Percentiles rank a stretch among this genome's conserved stretches.
Conservation (phyloP, 495 filamentous ascomycete genomes). For the Viridothelium virens region DNA sequence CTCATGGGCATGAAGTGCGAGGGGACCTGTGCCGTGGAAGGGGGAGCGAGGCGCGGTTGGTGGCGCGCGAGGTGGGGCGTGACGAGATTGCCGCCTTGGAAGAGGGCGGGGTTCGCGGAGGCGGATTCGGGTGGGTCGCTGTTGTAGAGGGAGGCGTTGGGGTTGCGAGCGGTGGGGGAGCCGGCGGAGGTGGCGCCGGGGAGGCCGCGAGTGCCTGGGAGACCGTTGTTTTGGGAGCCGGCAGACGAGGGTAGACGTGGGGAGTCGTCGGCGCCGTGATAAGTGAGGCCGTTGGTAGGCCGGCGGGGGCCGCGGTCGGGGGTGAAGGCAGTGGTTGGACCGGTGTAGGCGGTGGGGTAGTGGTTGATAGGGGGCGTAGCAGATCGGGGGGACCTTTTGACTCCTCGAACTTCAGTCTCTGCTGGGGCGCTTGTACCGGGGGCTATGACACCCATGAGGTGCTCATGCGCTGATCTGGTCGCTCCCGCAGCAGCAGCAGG, state of each 20-base stretch:
- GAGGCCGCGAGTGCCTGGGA: neutral
- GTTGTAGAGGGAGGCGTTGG: neutral
- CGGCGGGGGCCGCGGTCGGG: slow-evolving; percentile 48
- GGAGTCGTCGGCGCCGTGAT: slow-evolving; percentile 19
- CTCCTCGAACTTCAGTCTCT: slow-evolving; percentile 20
- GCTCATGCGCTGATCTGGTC: slow-evolving; percentile 18
- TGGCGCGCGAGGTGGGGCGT: slow-evolving; percentile 7
- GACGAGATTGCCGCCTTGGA: slow-evolving; percentile 4
- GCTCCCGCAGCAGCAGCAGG: slow-evolving; percentile 3
- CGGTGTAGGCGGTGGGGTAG: slow-evolving; percentile 35
- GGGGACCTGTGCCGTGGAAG: slow-evolving; percentile 80
- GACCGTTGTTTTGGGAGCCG: slow-evolving; percentile 9
- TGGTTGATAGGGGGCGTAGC: slow-evolving; percentile 43
- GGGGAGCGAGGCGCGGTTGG: slow-evolving; percentile 56
- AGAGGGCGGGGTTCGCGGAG: slow-evolving; percentile 15
- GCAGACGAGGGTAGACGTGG: slow-evolving; percentile 14
- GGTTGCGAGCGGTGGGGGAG: neutral
- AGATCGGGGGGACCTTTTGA: slow-evolving; percentile 37
- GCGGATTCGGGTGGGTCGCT: slow-evolving; percentile 2
- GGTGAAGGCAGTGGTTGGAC: slow-evolving; percentile 46
- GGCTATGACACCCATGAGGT: slow-evolving; percentile 19
- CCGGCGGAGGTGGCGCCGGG: neutral
- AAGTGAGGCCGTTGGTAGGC: slow-evolving; percentile 41
- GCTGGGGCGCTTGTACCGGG: slow-evolving; percentile 14
- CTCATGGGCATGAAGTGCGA: slow-evolving; percentile 93